Percentiles rank a stretch among this genome's conserved stretches.
phyloP scores from a whole-genome alignment of 2,329 filamentous ascomycete species.

The Talaromyces piceae region DNA sequence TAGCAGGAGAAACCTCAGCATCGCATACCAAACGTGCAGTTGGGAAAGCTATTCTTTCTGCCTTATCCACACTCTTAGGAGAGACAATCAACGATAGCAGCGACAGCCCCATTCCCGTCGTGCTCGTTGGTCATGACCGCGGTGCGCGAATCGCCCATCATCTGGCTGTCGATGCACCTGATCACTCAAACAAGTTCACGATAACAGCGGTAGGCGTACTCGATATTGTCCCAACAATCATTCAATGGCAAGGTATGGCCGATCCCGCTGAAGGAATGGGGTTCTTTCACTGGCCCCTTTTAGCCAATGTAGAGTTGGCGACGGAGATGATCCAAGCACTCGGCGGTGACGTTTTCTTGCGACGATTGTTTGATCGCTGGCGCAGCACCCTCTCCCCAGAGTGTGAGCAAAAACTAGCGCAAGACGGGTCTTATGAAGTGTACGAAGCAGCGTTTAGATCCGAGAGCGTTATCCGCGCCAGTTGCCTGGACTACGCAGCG shows the following conservation, averaged over 20 bases:
- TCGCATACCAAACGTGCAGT: conserved; percentile 13
- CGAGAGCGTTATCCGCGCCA: conserved; percentile 35
- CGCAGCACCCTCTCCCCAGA: conserved; percentile 16
- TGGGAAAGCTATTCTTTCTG: conserved; percentile 13
- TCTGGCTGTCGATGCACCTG: conserved; percentile 43
- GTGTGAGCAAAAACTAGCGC: conserved; percentile 14
- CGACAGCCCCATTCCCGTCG: conserved; percentile 19
- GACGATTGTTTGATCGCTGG: conserved; percentile 26
- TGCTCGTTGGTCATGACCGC: conserved; percentile 49
- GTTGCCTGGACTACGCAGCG: conserved; percentile 43
- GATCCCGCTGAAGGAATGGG: conserved; percentile 38
- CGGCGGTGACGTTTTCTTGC: conserved; percentile 35
- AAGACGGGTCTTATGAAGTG: conserved; percentile 34
- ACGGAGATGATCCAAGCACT: conserved; percentile 37
- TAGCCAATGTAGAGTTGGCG: conserved; percentile 41
- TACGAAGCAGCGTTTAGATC: conserved; percentile 39
- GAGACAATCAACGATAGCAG: neutral
- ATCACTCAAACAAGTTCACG: conserved; percentile 36
- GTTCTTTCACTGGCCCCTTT: conserved; percentile 55
- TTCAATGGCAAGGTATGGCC: conserved; percentile 45
- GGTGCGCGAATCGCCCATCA: conserved; percentile 51
- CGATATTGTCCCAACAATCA: conserved; percentile 49
- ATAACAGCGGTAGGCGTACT: conserved; percentile 38
- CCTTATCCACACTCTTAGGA: neutral
- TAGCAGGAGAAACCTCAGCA: conserved; percentile 14